Base-by-base conservation (phyloP, 495 filamentous ascomycete species). In the Neurospora sp. region DNA sequence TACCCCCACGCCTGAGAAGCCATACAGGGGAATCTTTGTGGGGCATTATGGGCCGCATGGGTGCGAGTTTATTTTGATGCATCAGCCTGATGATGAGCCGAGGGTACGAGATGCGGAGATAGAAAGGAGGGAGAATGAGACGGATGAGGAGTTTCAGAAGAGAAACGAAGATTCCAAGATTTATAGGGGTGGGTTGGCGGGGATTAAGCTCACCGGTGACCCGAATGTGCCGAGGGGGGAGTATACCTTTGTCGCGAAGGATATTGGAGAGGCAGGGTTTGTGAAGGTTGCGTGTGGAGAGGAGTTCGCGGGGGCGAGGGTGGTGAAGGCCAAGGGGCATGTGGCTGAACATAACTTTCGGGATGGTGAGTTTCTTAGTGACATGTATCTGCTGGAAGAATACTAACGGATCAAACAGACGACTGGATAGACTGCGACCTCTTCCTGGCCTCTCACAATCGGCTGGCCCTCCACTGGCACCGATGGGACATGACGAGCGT, bases 131-230 rank as follows among this genome's bases (percentile, higher is more conserved):
- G 79, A 79, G 27, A 70, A 71, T 71, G 82, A 87, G 71, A 81
- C 80, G 42, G 74, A 80, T 37, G 79, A 83, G 22, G 80, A 79
- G 70, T 86, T 84, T 73, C 71, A 4, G 12, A 38, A 69, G 20
- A 78, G 83, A 31, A 81, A 80, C 40, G 70, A 76, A 44, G 74
- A 82, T 8, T 79, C 82, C 37, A 76, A 75, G 16, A 76, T 84
- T 1, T 88, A 88, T 75, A 81, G 81, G 17, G 93, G 92, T 14
- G 82, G 88, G 20, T 74, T 97, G 5, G 89, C 93, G 75, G 94
- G 90, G 0, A 88, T 97, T 78, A 98, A 98, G 78, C 82, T 98
- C 40, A 98, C 94, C 0, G 95, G 95, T 3, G 94, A 98, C 75
- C 87, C 89, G 0, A 96, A 97, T 75, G 89, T 98, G 27, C 95